Conservation (phyloP, 2,329 filamentous ascomycete species). For the Clonostachys rhizophaga region DNA sequence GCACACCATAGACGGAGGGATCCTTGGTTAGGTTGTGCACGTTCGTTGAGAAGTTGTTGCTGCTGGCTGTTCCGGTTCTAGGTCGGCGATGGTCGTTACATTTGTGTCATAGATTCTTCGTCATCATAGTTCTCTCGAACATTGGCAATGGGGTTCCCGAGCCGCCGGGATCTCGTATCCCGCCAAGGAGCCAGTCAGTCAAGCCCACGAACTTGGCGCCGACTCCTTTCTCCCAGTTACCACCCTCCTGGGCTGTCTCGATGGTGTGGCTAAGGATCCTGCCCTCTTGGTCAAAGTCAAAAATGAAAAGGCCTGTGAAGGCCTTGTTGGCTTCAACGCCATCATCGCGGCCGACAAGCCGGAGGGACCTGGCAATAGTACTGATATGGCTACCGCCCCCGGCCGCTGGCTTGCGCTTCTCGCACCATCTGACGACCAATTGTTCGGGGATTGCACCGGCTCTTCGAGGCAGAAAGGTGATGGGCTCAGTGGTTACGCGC, state of each 20-base stretch:
- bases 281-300: slow-evolving; percentile 88
- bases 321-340: slow-evolving; percentile 58
- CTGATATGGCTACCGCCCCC: slow-evolving; percentile 1
- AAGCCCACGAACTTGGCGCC: slow-evolving; percentile 81
- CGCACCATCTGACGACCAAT: slow-evolving; percentile 84
- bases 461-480: slow-evolving; percentile 39
- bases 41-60: too few species aligned
- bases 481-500: slow-evolving; percentile 67
- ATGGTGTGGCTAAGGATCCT: slow-evolving; percentile 85
- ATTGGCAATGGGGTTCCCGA: slow-evolving; percentile 21
- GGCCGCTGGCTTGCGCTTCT: slow-evolving; percentile 27
- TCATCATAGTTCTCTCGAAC: slow-evolving; percentile 19
- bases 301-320: slow-evolving; percentile 90
- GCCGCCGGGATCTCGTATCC: slow-evolving; percentile 41
- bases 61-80: too few species aligned
- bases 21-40: too few species aligned
- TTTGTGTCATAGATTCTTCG: too few species aligned
- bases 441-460: slow-evolving; percentile 66
- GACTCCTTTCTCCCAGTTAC: slow-evolving; percentile 76
- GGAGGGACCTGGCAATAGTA: slow-evolving; percentile 37
- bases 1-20: too few species aligned
- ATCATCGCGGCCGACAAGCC: slow-evolving; percentile 8
- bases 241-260: slow-evolving; percentile 82
- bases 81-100: too few species aligned
- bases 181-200: slow-evolving; percentile 91